Base-by-base conservation (phyloP, 1,139 yeast genomes). In the Yamadazyma dushanensis region DNA sequence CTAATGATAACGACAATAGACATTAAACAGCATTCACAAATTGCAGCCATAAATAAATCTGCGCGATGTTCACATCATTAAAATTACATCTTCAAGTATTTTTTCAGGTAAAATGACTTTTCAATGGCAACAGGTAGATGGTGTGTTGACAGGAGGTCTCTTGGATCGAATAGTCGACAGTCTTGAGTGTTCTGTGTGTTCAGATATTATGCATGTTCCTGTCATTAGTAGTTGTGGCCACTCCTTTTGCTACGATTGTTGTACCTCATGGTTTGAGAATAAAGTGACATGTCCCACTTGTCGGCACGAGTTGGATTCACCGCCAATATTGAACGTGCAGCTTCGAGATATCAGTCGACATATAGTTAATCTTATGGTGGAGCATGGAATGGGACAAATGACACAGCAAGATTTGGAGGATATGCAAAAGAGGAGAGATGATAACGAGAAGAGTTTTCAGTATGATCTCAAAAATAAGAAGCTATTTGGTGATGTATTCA, bases 281-380 rank as follows among this genome's bases (percentile, higher is more conserved):
- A 67, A 66, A 38, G 56, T 61, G 37, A 65, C 76, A 30, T 79
- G 85, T 49, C 85, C 85, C 7, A 59, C 73, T 1, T 79, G 85
- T 50, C 63, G 84, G 7, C 61, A 61, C 20, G 63, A 57, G 4
- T 54, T 78, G 24, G 60, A 50, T 14, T 53, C 57, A 7, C 59
- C 63, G 14, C 85, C 85, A 1, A 59, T 61, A 13, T 49, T 72
- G 27, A 75, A 76, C 42, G 56, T 72, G 8, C 69, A 61, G 22
- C 53, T 78, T 29, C 60, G 70, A 36, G 70, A 64, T 15, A 55
- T 69, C 17, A 57, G 65, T 43, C 46, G 50, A 34, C 41, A 43
- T 26, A 40, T 70, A 9, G 53, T 64, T 5, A 70, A 67, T 15
- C 22, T 57, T 31, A 40, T 59, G 17, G 49, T 68, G 6, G 68